Percentiles rank a stretch among this genome's conserved stretches.
Conservation (phyloP, 2,329 filamentous ascomycete genomes). For the Hawksworthiomyces lignivorus region DNA sequence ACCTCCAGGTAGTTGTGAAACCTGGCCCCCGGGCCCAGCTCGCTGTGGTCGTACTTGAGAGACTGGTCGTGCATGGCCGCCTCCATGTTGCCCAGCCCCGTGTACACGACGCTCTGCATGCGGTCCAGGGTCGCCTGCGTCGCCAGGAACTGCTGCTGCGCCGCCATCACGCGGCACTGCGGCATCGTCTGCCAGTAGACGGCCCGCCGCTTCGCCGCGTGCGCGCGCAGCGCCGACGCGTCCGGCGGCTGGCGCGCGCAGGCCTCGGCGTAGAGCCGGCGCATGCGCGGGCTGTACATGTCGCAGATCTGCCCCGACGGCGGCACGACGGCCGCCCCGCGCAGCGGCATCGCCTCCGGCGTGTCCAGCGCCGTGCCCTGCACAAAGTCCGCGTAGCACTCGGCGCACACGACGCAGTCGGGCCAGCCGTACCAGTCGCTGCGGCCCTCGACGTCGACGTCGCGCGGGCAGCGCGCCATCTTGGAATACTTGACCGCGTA, state of each 20-base stretch:
- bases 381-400: slow-evolving; percentile 27
- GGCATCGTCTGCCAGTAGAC: slow-evolving; percentile 28
- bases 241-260: slow-evolving; percentile 19
- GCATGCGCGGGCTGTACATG: slow-evolving; percentile 32
- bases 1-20: no score
- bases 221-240: slow-evolving; percentile 18
- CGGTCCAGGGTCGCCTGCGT: not conserved
- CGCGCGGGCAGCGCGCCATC: slow-evolving; percentile 22
- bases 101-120: not conserved
- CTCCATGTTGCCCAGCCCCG: not conserved
- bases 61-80: not conserved
- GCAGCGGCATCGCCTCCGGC: slow-evolving; percentile 17
- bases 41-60: slow-evolving; percentile 5
- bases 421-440: slow-evolving; percentile 28
- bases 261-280: slow-evolving; percentile 22
- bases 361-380: slow-evolving; percentile 20
- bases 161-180: slow-evolving; percentile 10
- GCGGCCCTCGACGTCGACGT: slow-evolving; percentile 18
- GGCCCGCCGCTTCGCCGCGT: slow-evolving; percentile 19
- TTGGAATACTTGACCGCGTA: not conserved
- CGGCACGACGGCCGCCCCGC: slow-evolving; percentile 18
- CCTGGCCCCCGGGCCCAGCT: no score
- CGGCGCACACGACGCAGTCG: slow-evolving; percentile 25
- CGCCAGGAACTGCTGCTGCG: not conserved
- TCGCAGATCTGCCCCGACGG: slow-evolving; percentile 25